Conservation (phyloP, 176 grass and related monocot genomes). For the Musa schizocarpa region DNA sequence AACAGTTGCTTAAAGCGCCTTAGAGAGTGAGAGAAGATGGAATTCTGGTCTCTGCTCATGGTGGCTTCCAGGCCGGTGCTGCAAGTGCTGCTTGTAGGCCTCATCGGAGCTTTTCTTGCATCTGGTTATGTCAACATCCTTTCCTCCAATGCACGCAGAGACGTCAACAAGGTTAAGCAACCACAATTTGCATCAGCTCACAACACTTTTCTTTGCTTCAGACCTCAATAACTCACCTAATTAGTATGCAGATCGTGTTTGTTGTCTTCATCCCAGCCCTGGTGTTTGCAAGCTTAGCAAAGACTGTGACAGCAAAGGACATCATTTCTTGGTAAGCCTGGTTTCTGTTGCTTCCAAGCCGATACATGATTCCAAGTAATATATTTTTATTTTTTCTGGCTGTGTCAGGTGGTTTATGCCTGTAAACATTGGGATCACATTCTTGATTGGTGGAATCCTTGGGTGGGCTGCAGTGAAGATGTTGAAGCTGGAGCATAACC, state of each 20-base stretch:
- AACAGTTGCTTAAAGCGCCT: too few species aligned
- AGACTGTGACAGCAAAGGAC: conserved; percentile 49
- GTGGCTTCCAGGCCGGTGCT: conserved; percentile 28
- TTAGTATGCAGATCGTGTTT: conserved; percentile 24
- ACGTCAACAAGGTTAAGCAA: conserved; percentile 25
- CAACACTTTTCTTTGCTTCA: too few species aligned
- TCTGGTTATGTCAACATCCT: conserved; percentile 22
- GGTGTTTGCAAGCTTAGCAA: conserved; percentile 43
- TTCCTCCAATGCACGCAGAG: conserved; percentile 12
- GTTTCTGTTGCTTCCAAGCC: background rate
- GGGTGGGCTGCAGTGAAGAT: conserved; percentile 36
- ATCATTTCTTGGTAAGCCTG: conserved; percentile 46
- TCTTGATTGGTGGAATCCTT: conserved; percentile 33
- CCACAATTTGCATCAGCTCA: too few species aligned
- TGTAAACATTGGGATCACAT: conserved; percentile 43
- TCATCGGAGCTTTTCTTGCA: conserved; percentile 26
- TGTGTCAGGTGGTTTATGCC: conserved; percentile 57
- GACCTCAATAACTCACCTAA: too few species aligned
- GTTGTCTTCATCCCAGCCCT: conserved; percentile 42
- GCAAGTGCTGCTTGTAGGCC: conserved; percentile 24
- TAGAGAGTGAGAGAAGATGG: conserved; percentile 9
- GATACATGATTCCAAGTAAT: background rate
- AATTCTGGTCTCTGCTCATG: conserved; percentile 29
- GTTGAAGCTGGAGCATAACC: conserved; percentile 22
- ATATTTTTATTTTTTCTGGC: background rate